Conservation (phyloP, 768 basidiomycete species). For the Lactarius vividus region DNA sequence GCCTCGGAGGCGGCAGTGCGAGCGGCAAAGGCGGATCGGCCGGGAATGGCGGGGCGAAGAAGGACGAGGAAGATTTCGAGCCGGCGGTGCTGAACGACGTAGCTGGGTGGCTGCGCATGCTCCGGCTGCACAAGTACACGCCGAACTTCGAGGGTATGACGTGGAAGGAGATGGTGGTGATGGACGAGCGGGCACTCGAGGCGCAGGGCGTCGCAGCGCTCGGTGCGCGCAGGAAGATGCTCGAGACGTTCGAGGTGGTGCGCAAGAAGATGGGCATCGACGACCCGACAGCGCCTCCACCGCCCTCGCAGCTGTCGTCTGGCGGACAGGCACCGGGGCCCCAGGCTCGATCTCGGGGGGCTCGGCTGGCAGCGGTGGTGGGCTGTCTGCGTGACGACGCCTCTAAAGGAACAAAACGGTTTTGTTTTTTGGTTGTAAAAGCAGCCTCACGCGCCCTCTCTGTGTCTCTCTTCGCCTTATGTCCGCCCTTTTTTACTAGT, state of each 20-base stretch:
- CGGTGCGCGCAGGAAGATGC: slow-evolving; percentile 94
- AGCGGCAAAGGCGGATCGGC: no score
- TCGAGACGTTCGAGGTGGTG: slow-evolving; percentile 91
- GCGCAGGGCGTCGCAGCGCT: slow-evolving; percentile 94
- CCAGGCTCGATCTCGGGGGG: no score
- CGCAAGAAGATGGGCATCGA: slow-evolving; percentile 90
- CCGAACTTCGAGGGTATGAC: slow-evolving; percentile 87
- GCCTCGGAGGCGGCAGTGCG: slow-evolving; percentile 24
- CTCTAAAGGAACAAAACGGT: no score
- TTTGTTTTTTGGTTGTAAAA: no score
- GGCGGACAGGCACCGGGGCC: background rate
- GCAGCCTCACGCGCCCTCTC: background rate
- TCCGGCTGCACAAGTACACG: slow-evolving; percentile 98
- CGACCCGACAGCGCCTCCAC: slow-evolving; percentile 32
- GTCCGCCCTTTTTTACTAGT: background rate
- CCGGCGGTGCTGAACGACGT: slow-evolving; percentile 83
- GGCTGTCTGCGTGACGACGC: no score
- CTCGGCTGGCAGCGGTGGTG: no score
- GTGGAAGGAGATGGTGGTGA: slow-evolving; percentile 93
- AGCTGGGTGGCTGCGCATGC: slow-evolving; percentile 86
- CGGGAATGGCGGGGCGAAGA: slow-evolving; percentile 47
- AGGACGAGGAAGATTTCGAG: slow-evolving; percentile 90
- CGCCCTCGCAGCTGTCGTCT: background rate
- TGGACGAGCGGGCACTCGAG: slow-evolving; percentile 88
- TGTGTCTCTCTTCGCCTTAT: background rate